Base-by-base conservation (phyloP, 2,329 filamentous ascomycete species). In the Malbranchea cinnamomea region DNA sequence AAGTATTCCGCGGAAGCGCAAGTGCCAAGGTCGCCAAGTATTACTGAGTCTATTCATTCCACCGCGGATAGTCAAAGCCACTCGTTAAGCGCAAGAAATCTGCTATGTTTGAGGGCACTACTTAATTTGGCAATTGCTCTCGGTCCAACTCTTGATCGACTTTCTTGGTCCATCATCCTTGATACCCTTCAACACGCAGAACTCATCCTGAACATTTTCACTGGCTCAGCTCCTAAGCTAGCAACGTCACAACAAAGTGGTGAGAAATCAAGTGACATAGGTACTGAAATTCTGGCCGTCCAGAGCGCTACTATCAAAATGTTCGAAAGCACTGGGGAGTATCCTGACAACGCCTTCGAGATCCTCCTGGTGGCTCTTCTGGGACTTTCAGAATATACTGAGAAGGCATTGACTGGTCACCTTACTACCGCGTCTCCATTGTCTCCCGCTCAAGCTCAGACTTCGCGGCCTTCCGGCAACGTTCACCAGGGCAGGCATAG, bases 81-180 rank as follows among this genome's bases (percentile, higher is more conserved):
- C 32, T 68, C 72, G 3, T 62, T 95, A 6, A 93, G 83, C 40
- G 87, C 84, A 2, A 71, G 89, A 5, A 95, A 98, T 46, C 60
- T 98, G 3, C 62, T 95, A 2, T 98, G 89, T 44, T 61, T 98
- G 24, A 67, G 91, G 45, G 89, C 89, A 17, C 63, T 98, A 10
- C 60, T 98, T n/a, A 98, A 98, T 43, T 59, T 98, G 3, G 89
- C 89, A 2, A 98, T 95, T 45, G 89, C 89, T 2, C 59, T 98
- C 1, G 89, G 89, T 0, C 84, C 89, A 3, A 93, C 83, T 0
- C 63, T 98, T 1, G 75, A 79, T 20, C 65, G 68, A 9, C 80
- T 47, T 34, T 50, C 87, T 1, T 98, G 91, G 81, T 75, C 74
- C 2, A 95, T 98, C 34, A 65, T 98, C 10, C 67, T 98, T 1